A percentile compares a stretch with the other conserved stretches of the same genome.
These are phyloP conservation scores for Thecaphora thlaspeos DNA, from an alignment of 1,284 basidiomycete genomes.

Conservation along the genomic window DNA sequence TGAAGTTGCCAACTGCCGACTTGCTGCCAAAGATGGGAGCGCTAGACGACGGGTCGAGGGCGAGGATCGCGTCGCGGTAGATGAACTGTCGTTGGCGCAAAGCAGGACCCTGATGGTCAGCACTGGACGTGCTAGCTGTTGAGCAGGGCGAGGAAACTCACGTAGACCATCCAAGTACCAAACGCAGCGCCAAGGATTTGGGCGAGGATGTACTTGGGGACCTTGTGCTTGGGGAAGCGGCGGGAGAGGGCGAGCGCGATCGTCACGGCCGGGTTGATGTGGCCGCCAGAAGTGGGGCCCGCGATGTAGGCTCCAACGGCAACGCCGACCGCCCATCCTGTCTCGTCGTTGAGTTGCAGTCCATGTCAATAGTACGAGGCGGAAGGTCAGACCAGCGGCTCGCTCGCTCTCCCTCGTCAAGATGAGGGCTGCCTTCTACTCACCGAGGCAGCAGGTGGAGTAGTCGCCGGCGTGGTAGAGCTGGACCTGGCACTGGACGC, in stretches of 20 bases:
- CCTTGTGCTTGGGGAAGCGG: neutral
- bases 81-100: too few relatives aligned
- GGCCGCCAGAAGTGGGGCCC: neutral
- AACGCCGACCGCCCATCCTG: slow-evolving; percentile 1
- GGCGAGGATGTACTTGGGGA: neutral
- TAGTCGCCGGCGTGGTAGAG: neutral
- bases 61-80: neutral
- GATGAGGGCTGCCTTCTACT: neutral
- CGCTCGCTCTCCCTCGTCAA: too few relatives aligned
- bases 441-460: neutral
- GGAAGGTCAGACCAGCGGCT: too few relatives aligned
- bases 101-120: neutral
- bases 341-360: too few relatives aligned
- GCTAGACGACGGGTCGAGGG: neutral
- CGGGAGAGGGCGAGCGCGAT: neutral
- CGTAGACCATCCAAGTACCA: neutral
- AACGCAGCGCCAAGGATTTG: neutral
- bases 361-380: too few relatives aligned
- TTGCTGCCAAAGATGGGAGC: neutral
- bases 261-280: slow-evolving; percentile 1
- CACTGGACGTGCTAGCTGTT: neutral
- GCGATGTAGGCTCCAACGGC: neutral
- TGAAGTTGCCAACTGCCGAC: neutral
- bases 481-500: neutral
- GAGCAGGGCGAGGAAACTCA: neutral